phyloP scores from a whole-genome alignment of 2,329 filamentous ascomycete species.

The Clarireedia paspali region DNA sequence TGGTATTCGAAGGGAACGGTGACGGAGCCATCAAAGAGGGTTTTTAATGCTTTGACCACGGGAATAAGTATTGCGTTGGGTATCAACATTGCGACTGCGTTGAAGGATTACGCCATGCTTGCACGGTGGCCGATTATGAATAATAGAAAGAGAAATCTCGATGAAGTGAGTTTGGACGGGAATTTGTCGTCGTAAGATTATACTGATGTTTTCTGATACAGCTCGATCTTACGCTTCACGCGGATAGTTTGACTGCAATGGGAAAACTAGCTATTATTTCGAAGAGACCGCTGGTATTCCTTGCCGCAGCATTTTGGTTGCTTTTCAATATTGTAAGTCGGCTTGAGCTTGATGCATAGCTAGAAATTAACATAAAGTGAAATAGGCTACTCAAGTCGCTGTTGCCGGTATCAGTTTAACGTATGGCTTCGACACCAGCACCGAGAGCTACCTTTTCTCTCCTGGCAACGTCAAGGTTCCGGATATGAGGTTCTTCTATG shows the following conservation, averaged over 20 bases:
- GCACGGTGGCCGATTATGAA: slow-evolving; percentile 40
- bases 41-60: slow-evolving; percentile 39
- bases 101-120: slow-evolving; percentile 38
- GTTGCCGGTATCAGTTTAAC: slow-evolving; percentile 37
- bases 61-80: slow-evolving; percentile 36
- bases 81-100: slow-evolving; percentile 35
- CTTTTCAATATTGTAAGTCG: slow-evolving; percentile 28
- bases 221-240: slow-evolving; percentile 28
- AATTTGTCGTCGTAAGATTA: not conserved
- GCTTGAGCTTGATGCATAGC: not conserved
- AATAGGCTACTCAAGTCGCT: slow-evolving; percentile 35
- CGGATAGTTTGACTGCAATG: slow-evolving; percentile 29
- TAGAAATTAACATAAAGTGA: not conserved
- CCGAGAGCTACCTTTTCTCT: slow-evolving; percentile 27
- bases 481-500: slow-evolving; percentile 31
- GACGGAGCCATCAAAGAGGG: slow-evolving; percentile 30
- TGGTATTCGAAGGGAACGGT: slow-evolving; percentile 25
- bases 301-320: slow-evolving; percentile 27
- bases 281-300: slow-evolving; percentile 23
- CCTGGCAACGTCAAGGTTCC: slow-evolving; percentile 33
- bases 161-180: slow-evolving; percentile 30
- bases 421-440: slow-evolving; percentile 36
- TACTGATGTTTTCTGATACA: slow-evolving; percentile 10
- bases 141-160: slow-evolving; percentile 30
- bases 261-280: slow-evolving; percentile 26